Percentiles rank a stretch among this genome's conserved stretches.
Conservation (phyloP, 129 eudicot species). For the Artemisia argyi region DNA sequence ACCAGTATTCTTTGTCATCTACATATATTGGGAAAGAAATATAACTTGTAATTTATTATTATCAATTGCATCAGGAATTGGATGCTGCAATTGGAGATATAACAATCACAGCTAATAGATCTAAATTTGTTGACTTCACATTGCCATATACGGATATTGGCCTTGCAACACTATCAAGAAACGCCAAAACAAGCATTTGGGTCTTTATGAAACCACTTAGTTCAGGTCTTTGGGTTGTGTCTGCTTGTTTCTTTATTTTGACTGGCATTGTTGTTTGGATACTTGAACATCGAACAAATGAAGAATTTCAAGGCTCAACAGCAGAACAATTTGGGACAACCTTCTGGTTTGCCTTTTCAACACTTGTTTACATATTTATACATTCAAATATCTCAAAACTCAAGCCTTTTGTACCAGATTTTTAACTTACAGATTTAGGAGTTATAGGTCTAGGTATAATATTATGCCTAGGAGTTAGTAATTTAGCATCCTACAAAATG, state of each 20-base stretch:
- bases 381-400: too few relatives aligned
- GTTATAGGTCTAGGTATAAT: too few relatives aligned
- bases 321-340: conserved; percentile 35
- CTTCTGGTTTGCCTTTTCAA: conserved; percentile 43
- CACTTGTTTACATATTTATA: conserved; percentile 38
- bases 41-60: not conserved
- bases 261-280: conserved; percentile 42
- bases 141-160: conserved; percentile 41
- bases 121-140: conserved; percentile 50
- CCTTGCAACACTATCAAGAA: conserved; percentile 28
- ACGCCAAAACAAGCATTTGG: conserved; percentile 30
- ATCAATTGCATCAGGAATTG: conserved; percentile 26
- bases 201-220: conserved; percentile 45
- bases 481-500: too few relatives aligned
- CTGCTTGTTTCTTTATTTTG: conserved; percentile 28
- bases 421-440: too few relatives aligned
- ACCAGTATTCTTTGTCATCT: not conserved
- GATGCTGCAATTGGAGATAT: conserved; percentile 57
- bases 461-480: too few relatives aligned
- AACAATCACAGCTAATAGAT: conserved; percentile 45
- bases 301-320: conserved; percentile 34
- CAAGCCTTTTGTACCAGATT: too few relatives aligned
- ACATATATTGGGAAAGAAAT: not conserved
- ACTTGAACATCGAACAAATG: conserved; percentile 32
- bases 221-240: conserved; percentile 36